A percentile compares a stretch with the other conserved stretches of the same genome.
These are phyloP conservation scores for Xenosphaeropsis pyriputrescens DNA, from an alignment of 2,329 filamentous ascomycete species.

Conservation along the genomic window DNA sequence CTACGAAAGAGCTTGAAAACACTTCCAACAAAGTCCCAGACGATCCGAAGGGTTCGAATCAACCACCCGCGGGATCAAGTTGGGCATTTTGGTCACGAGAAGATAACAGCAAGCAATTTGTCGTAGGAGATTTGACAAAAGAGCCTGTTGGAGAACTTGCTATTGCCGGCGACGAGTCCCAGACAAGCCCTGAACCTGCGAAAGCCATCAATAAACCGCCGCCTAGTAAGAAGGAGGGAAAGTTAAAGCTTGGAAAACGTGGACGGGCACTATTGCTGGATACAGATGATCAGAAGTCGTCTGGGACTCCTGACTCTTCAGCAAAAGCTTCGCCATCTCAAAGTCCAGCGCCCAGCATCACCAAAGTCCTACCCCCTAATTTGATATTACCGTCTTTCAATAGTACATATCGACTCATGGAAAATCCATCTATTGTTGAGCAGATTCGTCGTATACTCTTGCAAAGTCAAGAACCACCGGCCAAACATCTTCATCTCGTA, in stretches of 20 bases:
- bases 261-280: conserved; percentile 10
- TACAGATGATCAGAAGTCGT: conserved; percentile 7
- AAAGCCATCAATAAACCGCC: conserved; percentile 3
- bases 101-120: conserved; percentile 14
- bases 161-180: conserved; percentile 38
- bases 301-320: conserved; percentile 3
- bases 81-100: conserved; percentile 68
- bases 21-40: conserved; percentile 11
- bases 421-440: conserved; percentile 56
- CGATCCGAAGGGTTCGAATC: too few species aligned
- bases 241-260: conserved; percentile 10
- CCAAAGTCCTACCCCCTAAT: conserved; percentile 32
- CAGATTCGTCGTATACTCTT: conserved; percentile 45
- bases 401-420: conserved; percentile 51
- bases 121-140: conserved; percentile 3
- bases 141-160: conserved; percentile 32
- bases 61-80: conserved; percentile 43
- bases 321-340: conserved; percentile 7
- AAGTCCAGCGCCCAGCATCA: conserved; percentile 6
- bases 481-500: conserved; percentile 58
- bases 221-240: conserved; percentile 6
- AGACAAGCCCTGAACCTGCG: conserved; percentile 27
- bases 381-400: conserved; percentile 55
- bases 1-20: conserved; percentile 17
- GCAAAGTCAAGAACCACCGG: conserved; percentile 36